Evolutionary conservation across 768 basidiomycete species (phyloP).

Genomic region (Chalciporus pseudorubinellus): DNA sequence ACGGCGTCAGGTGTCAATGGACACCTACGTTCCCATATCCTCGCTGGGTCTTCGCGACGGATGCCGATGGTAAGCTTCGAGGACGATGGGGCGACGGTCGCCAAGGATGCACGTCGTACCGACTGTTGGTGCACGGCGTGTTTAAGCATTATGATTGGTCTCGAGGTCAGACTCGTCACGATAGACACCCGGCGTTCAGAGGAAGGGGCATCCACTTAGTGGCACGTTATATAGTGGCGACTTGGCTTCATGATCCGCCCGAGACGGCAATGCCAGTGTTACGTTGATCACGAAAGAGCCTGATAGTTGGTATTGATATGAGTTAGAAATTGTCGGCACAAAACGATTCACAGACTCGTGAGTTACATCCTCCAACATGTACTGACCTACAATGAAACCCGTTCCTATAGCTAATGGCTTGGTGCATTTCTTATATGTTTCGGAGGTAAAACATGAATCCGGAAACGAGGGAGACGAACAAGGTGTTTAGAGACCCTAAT

Average conservation of each 20-base stretch:
- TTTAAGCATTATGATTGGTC: slow-evolving; percentile 20
- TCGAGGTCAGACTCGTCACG: not conserved
- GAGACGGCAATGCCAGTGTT: not conserved
- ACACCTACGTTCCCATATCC: slow-evolving; percentile 86
- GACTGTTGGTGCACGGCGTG: slow-evolving; percentile 10
- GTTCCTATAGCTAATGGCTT: too few species aligned
- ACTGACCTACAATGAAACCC: too few species aligned
- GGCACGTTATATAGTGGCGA: not conserved
- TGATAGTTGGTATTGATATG: too few species aligned
- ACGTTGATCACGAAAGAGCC: not conserved
- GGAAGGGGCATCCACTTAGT: not conserved
- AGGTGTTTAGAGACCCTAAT: too few species aligned
- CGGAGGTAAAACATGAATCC: too few species aligned
- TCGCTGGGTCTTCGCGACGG: slow-evolving; percentile 71
- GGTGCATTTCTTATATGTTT: too few species aligned
- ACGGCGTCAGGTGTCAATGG: slow-evolving; percentile 81
- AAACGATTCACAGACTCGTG: too few species aligned
- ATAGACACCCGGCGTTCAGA: not conserved
- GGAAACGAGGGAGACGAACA: too few species aligned
- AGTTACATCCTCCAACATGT: too few species aligned
- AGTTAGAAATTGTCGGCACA: too few species aligned
- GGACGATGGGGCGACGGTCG: slow-evolving; percentile 18
- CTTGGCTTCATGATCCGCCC: not conserved
- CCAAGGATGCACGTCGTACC: slow-evolving; percentile 24
- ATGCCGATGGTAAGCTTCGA: slow-evolving; percentile 49